A percentile compares a stretch with the other conserved stretches of the same genome.
These are phyloP conservation scores for Nannochloropsis gaditana DNA, from an alignment of 108 stramenopile genomes.

Conservation along the genomic window DNA sequence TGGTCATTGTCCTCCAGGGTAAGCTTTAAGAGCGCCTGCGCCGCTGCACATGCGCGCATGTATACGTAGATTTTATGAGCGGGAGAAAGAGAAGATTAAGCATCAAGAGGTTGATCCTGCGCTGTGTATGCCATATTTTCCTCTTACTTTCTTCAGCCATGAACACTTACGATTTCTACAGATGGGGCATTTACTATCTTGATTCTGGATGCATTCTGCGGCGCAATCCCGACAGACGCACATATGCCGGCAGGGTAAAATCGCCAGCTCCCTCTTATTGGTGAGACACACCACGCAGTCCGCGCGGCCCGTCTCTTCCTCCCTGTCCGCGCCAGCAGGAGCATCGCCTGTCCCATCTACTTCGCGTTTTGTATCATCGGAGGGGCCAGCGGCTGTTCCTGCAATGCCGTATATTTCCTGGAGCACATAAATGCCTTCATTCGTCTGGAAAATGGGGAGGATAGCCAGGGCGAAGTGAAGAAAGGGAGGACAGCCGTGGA, in stretches of 20 bases:
- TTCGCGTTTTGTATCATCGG: background rate
- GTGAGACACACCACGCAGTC: background rate
- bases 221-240: background rate
- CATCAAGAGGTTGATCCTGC: background rate
- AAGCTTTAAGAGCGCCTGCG: background rate
- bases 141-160: background rate
- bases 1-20: conserved; percentile 4
- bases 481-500: background rate
- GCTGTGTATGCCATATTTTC: background rate
- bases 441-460: background rate
- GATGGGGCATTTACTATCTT: conserved; percentile 9
- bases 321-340: background rate
- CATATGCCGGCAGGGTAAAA: background rate
- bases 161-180: background rate
- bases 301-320: background rate
- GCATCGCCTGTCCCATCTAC: background rate
- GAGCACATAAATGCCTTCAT: background rate
- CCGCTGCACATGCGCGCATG: background rate
- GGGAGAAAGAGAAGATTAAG: too few species aligned
- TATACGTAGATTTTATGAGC: background rate
- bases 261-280: background rate
- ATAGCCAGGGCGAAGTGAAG: background rate
- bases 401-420: background rate
- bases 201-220: conserved; percentile 8
- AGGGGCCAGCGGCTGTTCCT: background rate